Conservation (phyloP, 2,329 filamentous ascomycete genomes). For the Aspergillus fumigatiaffinis region DNA sequence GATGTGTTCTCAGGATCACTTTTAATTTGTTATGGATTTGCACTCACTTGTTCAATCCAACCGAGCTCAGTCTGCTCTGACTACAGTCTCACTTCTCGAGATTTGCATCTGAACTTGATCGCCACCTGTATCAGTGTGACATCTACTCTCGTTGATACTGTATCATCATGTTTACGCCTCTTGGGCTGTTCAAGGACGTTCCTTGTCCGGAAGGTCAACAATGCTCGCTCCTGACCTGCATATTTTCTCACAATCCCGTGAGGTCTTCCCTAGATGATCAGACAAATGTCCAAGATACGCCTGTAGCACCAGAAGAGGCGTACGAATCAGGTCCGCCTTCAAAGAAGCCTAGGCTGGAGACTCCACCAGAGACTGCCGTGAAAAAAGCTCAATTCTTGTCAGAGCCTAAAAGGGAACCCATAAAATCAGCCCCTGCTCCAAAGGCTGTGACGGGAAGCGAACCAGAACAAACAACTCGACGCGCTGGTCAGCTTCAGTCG, state of each 20-base stretch:
- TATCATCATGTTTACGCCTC: slow-evolving; percentile 50
- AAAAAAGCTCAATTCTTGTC: not conserved
- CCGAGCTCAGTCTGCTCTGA: not conserved
- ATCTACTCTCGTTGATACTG: not conserved
- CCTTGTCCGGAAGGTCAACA: slow-evolving; percentile 49
- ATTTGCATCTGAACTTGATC: not conserved
- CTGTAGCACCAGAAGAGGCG: not conserved
- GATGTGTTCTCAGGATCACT: not conserved
- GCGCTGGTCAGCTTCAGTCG: slow-evolving; percentile 17
- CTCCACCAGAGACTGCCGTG: not conserved
- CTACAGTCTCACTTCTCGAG: not conserved
- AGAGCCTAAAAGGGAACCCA: not conserved
- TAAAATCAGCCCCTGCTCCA: not conserved
- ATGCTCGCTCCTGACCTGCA: slow-evolving; percentile 54
- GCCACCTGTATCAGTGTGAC: not conserved
- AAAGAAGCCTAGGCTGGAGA: slow-evolving; percentile 28
- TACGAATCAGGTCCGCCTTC: slow-evolving; percentile 13
- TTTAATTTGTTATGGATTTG: not conserved
- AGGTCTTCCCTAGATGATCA: slow-evolving; percentile 3
- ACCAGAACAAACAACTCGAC: slow-evolving; percentile 10
- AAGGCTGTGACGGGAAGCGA: slow-evolving; percentile 8
- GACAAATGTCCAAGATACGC: slow-evolving; percentile 15
- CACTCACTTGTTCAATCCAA: not conserved
- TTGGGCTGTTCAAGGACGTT: slow-evolving; percentile 52
- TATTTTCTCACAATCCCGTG: slow-evolving; percentile 51